Conservation (phyloP, 2,329 filamentous ascomycete genomes). For the Fusarium goolgardi region DNA sequence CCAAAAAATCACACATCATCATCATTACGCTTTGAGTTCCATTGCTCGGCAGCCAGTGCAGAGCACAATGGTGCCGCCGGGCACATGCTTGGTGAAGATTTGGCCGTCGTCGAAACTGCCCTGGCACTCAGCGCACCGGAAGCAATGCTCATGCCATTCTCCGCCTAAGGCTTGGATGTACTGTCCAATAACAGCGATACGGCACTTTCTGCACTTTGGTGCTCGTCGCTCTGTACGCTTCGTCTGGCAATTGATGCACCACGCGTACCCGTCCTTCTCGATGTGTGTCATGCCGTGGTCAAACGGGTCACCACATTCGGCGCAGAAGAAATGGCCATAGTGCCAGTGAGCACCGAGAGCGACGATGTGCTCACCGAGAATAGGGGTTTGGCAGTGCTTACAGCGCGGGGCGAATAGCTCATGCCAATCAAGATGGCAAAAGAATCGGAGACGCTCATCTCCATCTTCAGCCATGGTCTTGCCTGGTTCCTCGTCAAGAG, state of each 20-base stretch:
- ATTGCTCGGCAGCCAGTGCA: conserved; percentile 71
- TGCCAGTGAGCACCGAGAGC: conserved; percentile 97
- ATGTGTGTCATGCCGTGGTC: conserved; percentile 77
- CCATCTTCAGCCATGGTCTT: conserved; percentile 77
- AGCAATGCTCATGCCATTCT: conserved; percentile 95
- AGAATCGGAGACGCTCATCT: conserved; percentile 83
- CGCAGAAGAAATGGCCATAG: conserved; percentile 98
- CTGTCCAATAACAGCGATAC: conserved; percentile 84
- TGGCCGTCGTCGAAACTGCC: conserved; percentile 73
- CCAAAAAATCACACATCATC: conserved; percentile 29
- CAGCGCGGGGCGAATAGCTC: conserved; percentile 92
- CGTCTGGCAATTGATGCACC: conserved; percentile 94
- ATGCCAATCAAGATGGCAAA: conserved; percentile 98
- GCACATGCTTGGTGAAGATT: conserved; percentile 69
- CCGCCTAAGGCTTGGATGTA: conserved; percentile 89
- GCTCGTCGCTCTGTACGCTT: conserved; percentile 88
- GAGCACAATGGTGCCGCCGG: conserved; percentile 63
- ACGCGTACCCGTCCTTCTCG: conserved; percentile 97
- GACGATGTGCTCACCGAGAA: conserved; percentile 93
- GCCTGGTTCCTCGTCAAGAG: conserved; percentile 71
- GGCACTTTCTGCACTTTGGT: conserved; percentile 88
- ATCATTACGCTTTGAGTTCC: conserved; percentile 66
- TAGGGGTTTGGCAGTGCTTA: conserved; percentile 96
- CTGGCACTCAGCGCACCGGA: conserved; percentile 76
- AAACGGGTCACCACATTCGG: conserved; percentile 97